Evolutionary conservation across 2,329 filamentous ascomycete species (phyloP), one percentile per base, ranked within the genome.

Genomic region (Colletotrichum siamense): DNA sequence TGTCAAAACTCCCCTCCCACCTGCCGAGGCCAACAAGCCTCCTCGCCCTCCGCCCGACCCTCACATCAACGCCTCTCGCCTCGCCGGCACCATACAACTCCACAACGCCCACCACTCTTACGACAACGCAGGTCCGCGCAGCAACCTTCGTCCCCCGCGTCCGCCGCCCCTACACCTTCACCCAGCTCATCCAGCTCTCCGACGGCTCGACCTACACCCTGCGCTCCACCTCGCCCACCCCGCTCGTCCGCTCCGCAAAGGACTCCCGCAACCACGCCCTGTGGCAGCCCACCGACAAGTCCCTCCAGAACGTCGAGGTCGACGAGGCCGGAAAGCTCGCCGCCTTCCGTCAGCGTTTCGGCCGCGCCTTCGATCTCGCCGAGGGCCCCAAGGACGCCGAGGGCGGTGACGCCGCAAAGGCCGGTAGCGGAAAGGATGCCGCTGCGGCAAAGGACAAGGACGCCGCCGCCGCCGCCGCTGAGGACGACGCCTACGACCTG

Each of bases 81-180:
- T 85, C 77, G 80, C 85, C 57, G 73, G 77, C 73, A 76, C 81
- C 79, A 77, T 84, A 80, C 81, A 73, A 67, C 73, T 44, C 70
- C 57, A 44, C 69, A n/a, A 73, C 69, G 8, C 73, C 73, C 7
- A 28, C 49, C 18, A 36, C 36, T 9, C 34, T 24, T 36, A 63
- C 32, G 32, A 10, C 70, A 26, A 22, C 59, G 76, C 94, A 96
- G 87, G 89, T 92, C 83, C 94, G 96, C 77, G 92, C 95, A 83
- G 97, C 97, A 69, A 96, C 95, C 28, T 94, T 98, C 78, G 92
- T 99, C 83, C 91, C 91, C 77, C 95, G 97, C 18, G 96, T 96
- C n/a, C 94, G 96, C 82, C 92, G 96, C 8, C 96, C 97, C 57
- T 99, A 98, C 90, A 95, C 94, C 80, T 99, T 98, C 89, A 98